Evolutionary conservation across 108 stramenopile genomes (phyloP).

Genomic region (Bacterosira constricta): DNA sequence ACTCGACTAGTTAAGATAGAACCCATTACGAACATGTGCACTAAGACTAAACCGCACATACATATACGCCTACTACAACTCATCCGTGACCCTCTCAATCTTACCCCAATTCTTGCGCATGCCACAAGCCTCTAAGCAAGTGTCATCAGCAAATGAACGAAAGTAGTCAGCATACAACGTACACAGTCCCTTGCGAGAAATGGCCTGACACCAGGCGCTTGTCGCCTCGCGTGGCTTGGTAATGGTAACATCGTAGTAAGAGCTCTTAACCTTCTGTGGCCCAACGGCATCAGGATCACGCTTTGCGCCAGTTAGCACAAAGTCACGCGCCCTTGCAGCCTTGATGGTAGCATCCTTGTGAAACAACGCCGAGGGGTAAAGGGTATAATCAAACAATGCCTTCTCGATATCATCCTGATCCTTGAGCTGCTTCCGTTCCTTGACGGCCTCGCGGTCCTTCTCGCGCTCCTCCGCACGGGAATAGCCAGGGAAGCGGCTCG

Average conservation of each 20-base stretch:
- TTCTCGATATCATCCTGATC: constrained; percentile 89
- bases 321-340: constrained; percentile 80
- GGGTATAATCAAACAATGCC: constrained; percentile 88
- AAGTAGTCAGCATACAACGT: constrained; percentile 83
- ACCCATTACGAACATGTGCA: neutral
- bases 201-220: constrained; percentile 85
- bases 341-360: constrained; percentile 89
- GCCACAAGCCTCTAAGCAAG: constrained; percentile 85
- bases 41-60: no score
- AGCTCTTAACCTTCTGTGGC: constrained; percentile 79
- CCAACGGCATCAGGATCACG: constrained; percentile 54
- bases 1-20: neutral
- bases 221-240: constrained; percentile 79
- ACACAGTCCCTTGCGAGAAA: constrained; percentile 83
- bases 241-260: constrained; percentile 88
- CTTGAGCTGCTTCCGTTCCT: constrained; percentile 86
- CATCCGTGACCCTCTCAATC: constrained; percentile 38
- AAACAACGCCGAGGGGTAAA: constrained; percentile 86
- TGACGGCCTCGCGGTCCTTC: constrained; percentile 69
- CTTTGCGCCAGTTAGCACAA: constrained; percentile 54
- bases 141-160: constrained; percentile 66
- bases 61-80: constrained; percentile 33
- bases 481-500: constrained; percentile 81
- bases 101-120: constrained; percentile 72
- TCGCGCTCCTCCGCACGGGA: constrained; percentile 71